Evolutionary conservation across 805 yeast species (phyloP).

Genomic region (Sugiyamaella floridensis): DNA sequence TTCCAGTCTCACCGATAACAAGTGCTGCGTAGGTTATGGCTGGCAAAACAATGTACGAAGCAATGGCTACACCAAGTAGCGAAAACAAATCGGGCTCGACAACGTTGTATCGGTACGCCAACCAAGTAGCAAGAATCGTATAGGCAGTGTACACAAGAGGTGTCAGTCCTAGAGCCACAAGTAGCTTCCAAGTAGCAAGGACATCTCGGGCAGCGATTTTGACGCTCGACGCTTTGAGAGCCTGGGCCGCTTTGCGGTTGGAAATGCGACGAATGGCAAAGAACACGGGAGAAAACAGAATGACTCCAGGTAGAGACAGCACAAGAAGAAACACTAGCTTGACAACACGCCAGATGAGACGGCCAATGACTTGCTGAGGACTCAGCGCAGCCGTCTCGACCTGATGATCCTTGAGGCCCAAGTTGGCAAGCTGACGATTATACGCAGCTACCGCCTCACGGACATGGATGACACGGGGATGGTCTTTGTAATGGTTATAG

Average conservation of each 20-base stretch:
- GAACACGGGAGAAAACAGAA: constrained; percentile 84
- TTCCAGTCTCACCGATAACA: constrained; percentile 85
- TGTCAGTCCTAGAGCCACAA: constrained; percentile 81
- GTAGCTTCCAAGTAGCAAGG: constrained; percentile 93
- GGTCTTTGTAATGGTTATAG: constrained; percentile 63
- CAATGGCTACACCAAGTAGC: constrained; percentile 34
- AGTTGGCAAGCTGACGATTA: constrained; percentile 54
- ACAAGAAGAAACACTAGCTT: constrained; percentile 51
- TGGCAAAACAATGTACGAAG: constrained; percentile 58
- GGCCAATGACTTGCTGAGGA: constrained; percentile 43
- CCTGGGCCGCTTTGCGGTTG: constrained; percentile 61
- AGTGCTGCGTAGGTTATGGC: constrained; percentile 83
- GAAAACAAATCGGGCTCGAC: constrained; percentile 24
- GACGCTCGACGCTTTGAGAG: constrained; percentile 80
- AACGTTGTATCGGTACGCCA: constrained; percentile 28
- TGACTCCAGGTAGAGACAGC: constrained; percentile 80
- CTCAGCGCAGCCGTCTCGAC: constrained; percentile 51
- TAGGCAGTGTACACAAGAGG: constrained; percentile 80
- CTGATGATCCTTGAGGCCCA: constrained; percentile 68
- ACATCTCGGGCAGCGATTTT: constrained; percentile 91
- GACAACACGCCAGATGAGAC: constrained; percentile 44
- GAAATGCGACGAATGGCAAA: constrained; percentile 70
- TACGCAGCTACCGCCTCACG: constrained; percentile 61
- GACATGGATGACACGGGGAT: constrained; percentile 56
- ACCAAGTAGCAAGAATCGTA: constrained; percentile 43